These are phyloP conservation scores for Trichoderma afroharzianum DNA, from an alignment of 2,329 filamentous ascomycete species.

Conservation along the genomic window DNA sequence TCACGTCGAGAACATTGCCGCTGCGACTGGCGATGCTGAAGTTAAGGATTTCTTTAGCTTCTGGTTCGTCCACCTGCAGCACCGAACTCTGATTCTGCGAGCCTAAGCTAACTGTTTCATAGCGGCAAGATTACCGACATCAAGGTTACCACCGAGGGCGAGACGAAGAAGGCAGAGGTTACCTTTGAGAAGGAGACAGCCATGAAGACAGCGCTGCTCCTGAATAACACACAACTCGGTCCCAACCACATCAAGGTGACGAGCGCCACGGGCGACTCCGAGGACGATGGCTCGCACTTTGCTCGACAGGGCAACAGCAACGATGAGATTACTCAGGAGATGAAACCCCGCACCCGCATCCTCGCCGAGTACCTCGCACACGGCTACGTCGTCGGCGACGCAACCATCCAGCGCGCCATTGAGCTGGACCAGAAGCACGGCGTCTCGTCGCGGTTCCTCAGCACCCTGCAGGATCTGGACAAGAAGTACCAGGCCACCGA, in stretches of 20 bases:
- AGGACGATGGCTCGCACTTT: constrained; percentile 57
- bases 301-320: constrained; percentile 55
- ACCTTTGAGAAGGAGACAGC: constrained; percentile 96
- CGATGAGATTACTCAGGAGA: constrained; percentile 83
- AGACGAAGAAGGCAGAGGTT: constrained; percentile 81
- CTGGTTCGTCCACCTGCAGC: constrained; percentile 53
- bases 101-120: constrained; percentile 23
- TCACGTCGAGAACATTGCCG: constrained; percentile 84
- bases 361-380: constrained; percentile 95
- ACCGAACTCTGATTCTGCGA: background rate
- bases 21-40: constrained; percentile 80
- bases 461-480: constrained; percentile 73
- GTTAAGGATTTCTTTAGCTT: constrained; percentile 98
- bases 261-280: constrained; percentile 61
- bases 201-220: constrained; percentile 91
- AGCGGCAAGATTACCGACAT: constrained; percentile 90
- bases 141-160: constrained; percentile 65
- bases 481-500: constrained; percentile 83
- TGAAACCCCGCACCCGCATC: constrained; percentile 93
- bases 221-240: constrained; percentile 95
- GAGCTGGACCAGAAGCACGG: constrained; percentile 87
- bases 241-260: constrained; percentile 76
- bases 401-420: constrained; percentile 76
- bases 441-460: constrained; percentile 75
- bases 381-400: constrained; percentile 77